These are phyloP conservation scores for Bisporella sp. DNA, from an alignment of 2,329 filamentous ascomycete genomes.

Conservation along the genomic window DNA sequence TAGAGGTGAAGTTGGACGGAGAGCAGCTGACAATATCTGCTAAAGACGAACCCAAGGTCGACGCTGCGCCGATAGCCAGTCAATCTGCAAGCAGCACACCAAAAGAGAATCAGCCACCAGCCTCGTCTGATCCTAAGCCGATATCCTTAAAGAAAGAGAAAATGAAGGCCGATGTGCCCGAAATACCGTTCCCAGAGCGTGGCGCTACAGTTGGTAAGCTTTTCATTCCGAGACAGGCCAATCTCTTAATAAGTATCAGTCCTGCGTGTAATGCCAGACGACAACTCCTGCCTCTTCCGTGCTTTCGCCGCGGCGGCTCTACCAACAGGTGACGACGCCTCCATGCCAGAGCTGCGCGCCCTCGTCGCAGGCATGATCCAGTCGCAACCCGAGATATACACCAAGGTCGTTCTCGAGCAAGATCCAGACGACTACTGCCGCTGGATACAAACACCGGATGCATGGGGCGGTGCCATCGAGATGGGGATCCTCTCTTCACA, in stretches of 20 bases:
- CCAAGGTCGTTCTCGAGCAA: slow-evolving; percentile 65
- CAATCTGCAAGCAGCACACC: slow-evolving; percentile 9
- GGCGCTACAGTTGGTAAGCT: slow-evolving; percentile 42
- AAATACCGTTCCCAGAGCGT: slow-evolving; percentile 39
- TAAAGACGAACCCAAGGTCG: slow-evolving; percentile 9
- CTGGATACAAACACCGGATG: slow-evolving; percentile 72
- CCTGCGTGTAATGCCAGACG: slow-evolving; percentile 90
- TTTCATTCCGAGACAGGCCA: slow-evolving; percentile 18
- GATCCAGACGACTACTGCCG: slow-evolving; percentile 69
- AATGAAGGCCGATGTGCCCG: slow-evolving; percentile 27
- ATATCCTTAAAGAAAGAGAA: slow-evolving; percentile 21
- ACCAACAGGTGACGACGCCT: slow-evolving; percentile 44
- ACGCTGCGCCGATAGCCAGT: slow-evolving; percentile 1
- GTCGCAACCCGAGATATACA: slow-evolving; percentile 64
- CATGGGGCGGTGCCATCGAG: slow-evolving; percentile 91
- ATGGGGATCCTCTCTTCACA: slow-evolving; percentile 77
- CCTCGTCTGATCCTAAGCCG: slow-evolving; percentile 3
- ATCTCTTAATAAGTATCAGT: slow-evolving; percentile 37
- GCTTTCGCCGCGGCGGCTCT: slow-evolving; percentile 79
- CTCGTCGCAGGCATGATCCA: slow-evolving; percentile 77
- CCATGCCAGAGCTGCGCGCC: slow-evolving; percentile 65
- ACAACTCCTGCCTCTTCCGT: slow-evolving; percentile 91
- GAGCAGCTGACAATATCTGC: slow-evolving; percentile 57
- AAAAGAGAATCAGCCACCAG: background rate
- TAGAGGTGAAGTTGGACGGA: slow-evolving; percentile 57